Evolutionary conservation across 2,329 filamentous ascomycete genomes (phyloP).

Genomic region (Microthyrium microscopicum): DNA sequence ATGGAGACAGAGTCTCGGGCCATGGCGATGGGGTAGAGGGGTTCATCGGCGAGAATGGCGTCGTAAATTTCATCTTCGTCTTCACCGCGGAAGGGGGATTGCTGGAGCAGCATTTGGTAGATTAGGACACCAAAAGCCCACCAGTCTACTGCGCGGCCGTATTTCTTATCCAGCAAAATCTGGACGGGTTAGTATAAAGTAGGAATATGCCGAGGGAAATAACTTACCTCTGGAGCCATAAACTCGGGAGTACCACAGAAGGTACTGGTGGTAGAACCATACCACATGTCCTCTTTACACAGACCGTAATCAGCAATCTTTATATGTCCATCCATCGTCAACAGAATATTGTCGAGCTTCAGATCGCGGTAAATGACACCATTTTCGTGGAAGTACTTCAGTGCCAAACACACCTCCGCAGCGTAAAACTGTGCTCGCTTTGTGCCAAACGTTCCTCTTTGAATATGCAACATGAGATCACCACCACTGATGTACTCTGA

Average conservation of each 20-base stretch:
- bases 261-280: slow-evolving; percentile 86
- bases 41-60: slow-evolving; percentile 91
- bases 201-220: slow-evolving; percentile 15
- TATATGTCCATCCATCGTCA: slow-evolving; percentile 91
- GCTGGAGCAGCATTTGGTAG: slow-evolving; percentile 98
- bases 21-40: slow-evolving; percentile 97
- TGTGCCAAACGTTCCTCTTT: slow-evolving; percentile 85
- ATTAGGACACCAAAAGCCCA: slow-evolving; percentile 99
- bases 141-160: slow-evolving; percentile 94
- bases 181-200: slow-evolving; percentile 19
- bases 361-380: slow-evolving; percentile 87
- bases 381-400: slow-evolving; percentile 99
- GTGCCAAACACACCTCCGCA: slow-evolving; percentile 84
- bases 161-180: slow-evolving; percentile 97
- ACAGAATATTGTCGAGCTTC: slow-evolving; percentile 74
- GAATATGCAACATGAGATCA: slow-evolving; percentile 97
- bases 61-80: slow-evolving; percentile 99
- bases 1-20: slow-evolving; percentile 94
- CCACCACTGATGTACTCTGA: slow-evolving; percentile 99
- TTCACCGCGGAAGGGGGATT: slow-evolving; percentile 95
- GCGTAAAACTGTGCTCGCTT: slow-evolving; percentile 98
- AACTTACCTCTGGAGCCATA: slow-evolving; percentile 85
- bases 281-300: slow-evolving; percentile 99
- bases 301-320: slow-evolving; percentile 98
- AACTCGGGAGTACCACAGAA: slow-evolving; percentile 99